Evolutionary conservation across 176 grass and related monocot genomes (phyloP), one percentile per base, ranked within the genome.

Genomic region (Calamus simplicifolius): DNA sequence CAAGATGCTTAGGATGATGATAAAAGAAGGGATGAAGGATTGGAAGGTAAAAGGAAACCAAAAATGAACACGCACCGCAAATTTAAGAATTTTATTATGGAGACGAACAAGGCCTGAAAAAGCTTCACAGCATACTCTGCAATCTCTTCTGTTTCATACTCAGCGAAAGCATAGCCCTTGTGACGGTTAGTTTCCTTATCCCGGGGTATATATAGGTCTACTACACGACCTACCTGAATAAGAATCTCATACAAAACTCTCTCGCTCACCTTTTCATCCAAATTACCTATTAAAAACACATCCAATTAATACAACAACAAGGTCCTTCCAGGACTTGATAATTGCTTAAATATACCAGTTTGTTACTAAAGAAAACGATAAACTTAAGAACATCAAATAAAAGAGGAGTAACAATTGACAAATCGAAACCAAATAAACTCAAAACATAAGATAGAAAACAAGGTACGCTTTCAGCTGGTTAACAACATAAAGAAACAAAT

Each of bases 121-220:
- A 97, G 84, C 67, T 35, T 90, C 84, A 97, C 88, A 67, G 93
- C 93, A 91, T 91, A 97, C 50, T 88, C 78, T 67, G 93, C 87
- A 73, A 91, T 83, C 79, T 97, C 93, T 69, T 86, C 81, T 12
- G 84, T 72, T 77, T 91, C 87, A 4, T 97, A 97, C 70, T 97
- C 75, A 18, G 75, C 93, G 83, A 97, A 91, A 82, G 87, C 93
- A 78, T 82, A 96, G 50, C 92, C 92, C 73, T 90, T 96, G 52
- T 61, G 75, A 38, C 84, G 81, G 73, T 66, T 90, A 70, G 80
- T 96, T 77, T 97, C 92, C 75, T 97, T 90, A 80, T 97, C 87
- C 69, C 84, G 83, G 52, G 87, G 93, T 70, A 97, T 85, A 56
- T 97, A 82, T 64, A 92, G 67, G 74, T 97, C 87, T 74, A 97